Evolutionary conservation across 805 yeast species (phyloP).

Genomic region (Kodamaea fukazawae): DNA sequence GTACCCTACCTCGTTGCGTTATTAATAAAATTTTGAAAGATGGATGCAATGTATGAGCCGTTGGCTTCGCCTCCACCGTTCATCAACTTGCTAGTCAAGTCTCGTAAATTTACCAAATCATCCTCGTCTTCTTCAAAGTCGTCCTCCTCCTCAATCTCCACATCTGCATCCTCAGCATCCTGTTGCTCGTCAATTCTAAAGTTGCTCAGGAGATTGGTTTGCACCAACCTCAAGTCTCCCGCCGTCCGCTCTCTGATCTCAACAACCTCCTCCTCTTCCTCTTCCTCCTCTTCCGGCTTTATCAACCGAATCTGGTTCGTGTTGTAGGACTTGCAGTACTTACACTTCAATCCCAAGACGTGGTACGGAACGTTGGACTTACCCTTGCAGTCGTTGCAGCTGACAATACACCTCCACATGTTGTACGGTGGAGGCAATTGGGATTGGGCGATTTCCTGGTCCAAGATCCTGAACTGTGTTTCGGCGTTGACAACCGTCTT

Average conservation of each 20-base stretch:
- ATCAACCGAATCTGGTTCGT: slow-evolving; percentile 70
- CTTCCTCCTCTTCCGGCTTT: slow-evolving; percentile 59
- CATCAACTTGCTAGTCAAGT: slow-evolving; percentile 15
- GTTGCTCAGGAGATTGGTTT: slow-evolving; percentile 35
- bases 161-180: slow-evolving; percentile 24
- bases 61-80: slow-evolving; percentile 17
- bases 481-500: slow-evolving; percentile 84
- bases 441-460: slow-evolving; percentile 74
- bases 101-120: slow-evolving; percentile 26
- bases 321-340: slow-evolving; percentile 83
- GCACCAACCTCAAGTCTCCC: slow-evolving; percentile 21
- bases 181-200: slow-evolving; percentile 36
- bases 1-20: slow-evolving; percentile 15
- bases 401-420: slow-evolving; percentile 69
- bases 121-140: slow-evolving; percentile 23
- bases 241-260: not conserved
- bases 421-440: slow-evolving; percentile 79
- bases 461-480: slow-evolving; percentile 81
- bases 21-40: slow-evolving; percentile 40
- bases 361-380: slow-evolving; percentile 75
- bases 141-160: slow-evolving; percentile 19
- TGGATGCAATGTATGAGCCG: slow-evolving; percentile 32
- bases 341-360: slow-evolving; percentile 82
- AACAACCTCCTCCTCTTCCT: slow-evolving; percentile 18
- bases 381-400: slow-evolving; percentile 87